These are phyloP conservation scores for Lentinula novae-zelandiae DNA, from an alignment of 1,284 basidiomycete genomes.

Conservation along the genomic window DNA sequence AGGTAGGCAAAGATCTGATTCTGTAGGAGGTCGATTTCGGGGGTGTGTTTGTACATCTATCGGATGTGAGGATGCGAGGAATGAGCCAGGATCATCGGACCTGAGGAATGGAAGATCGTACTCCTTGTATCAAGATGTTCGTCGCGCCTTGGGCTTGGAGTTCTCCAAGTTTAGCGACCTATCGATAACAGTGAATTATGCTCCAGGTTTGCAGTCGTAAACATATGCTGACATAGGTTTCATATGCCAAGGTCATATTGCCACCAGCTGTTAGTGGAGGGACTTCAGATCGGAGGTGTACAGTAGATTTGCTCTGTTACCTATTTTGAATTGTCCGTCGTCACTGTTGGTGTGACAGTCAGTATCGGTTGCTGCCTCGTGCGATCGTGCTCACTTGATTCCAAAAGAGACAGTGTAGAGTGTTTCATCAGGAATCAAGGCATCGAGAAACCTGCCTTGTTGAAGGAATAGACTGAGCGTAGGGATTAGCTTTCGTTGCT, in stretches of 20 bases:
- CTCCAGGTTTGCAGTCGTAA: not conserved
- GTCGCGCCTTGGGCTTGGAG: constrained; percentile 24
- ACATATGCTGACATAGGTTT: constrained; percentile 21
- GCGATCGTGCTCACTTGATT: constrained; percentile 22
- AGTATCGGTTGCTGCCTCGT: not conserved
- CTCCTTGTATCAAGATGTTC: constrained; percentile 25
- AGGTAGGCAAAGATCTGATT: constrained; percentile 24
- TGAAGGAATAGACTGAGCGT: constrained; percentile 20
- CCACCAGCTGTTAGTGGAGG: constrained; percentile 20
- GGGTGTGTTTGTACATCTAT: constrained; percentile 27
- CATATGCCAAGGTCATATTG: constrained; percentile 19
- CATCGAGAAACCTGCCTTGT: constrained; percentile 25
- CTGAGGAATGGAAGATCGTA: not conserved
- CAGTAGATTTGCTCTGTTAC: not conserved
- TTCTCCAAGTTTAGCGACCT: constrained; percentile 24
- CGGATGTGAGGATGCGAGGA: not conserved
- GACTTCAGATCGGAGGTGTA: not conserved
- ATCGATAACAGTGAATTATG: not conserved
- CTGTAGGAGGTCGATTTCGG: constrained; percentile 24
- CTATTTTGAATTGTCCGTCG: constrained; percentile 23
- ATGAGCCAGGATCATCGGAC: not conserved
- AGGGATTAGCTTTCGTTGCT: not conserved
- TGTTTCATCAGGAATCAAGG: constrained; percentile 23
- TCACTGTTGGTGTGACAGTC: constrained; percentile 17
- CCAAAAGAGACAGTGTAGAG: constrained; percentile 27